These are phyloP conservation scores for Backusella westeae DNA, from an alignment of 192 early-diverging fungal genomes.

Conservation along the genomic window DNA sequence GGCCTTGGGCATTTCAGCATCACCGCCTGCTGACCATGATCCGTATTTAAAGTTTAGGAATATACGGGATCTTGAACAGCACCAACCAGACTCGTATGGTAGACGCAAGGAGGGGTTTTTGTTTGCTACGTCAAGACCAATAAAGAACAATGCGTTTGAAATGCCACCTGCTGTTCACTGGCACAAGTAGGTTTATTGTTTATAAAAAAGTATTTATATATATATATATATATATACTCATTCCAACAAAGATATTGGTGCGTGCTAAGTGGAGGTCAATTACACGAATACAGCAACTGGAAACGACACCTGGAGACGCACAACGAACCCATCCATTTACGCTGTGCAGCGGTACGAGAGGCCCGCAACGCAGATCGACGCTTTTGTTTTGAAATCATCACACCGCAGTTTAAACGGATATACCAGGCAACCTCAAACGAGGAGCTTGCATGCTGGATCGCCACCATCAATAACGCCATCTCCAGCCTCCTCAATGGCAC, in stretches of 20 bases:
- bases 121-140: slow-evolving; percentile 54
- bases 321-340: slow-evolving; percentile 60
- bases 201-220: too few species aligned
- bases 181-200: slow-evolving; percentile 35
- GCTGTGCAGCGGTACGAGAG: slow-evolving; percentile 62
- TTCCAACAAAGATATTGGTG: slow-evolving; percentile 53
- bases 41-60: slow-evolving; percentile 44
- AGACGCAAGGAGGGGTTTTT: slow-evolving; percentile 57
- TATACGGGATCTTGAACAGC: slow-evolving; percentile 61
- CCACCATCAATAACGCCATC: slow-evolving; percentile 65
- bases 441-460: slow-evolving; percentile 64
- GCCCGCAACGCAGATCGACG: slow-evolving; percentile 63
- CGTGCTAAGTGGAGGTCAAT: slow-evolving; percentile 56
- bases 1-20: neutral
- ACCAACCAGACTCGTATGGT: slow-evolving; percentile 42
- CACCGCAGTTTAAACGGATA: slow-evolving; percentile 50
- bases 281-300: slow-evolving; percentile 66
- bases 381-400: slow-evolving; percentile 70
- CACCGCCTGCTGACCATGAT: neutral
- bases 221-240: too few species aligned
- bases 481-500: slow-evolving; percentile 54
- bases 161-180: slow-evolving; percentile 29
- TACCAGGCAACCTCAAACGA: slow-evolving; percentile 70
- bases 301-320: slow-evolving; percentile 54
- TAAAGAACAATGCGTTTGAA: slow-evolving; percentile 27